A percentile compares a stretch with the other conserved stretches of the same genome.
Evolutionary conservation across 2,329 filamentous ascomycete genomes (phyloP).

Genomic region (Furcasterigmium furcatum): DNA sequence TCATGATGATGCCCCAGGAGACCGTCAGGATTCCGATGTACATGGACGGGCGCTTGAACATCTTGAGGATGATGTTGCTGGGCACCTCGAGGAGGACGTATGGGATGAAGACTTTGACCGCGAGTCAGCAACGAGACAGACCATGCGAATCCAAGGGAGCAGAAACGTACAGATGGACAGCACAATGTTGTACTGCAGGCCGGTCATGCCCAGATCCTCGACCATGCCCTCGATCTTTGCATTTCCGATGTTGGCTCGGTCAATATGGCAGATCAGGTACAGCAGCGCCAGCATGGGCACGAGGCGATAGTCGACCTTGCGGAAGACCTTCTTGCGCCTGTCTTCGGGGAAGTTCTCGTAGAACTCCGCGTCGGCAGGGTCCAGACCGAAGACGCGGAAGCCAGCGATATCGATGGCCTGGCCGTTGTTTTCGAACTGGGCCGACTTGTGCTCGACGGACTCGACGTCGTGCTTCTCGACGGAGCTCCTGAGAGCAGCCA

Average conservation of each 20-base stretch:
- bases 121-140: too few relatives aligned
- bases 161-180: conserved; percentile 58
- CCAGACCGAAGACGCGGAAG: conserved; percentile 23
- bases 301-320: conserved; percentile 16
- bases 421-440: conserved; percentile 9
- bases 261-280: conserved; percentile 55
- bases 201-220: conserved; percentile 39
- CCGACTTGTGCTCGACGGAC: conserved; percentile 5
- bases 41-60: conserved; percentile 52
- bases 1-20: conserved; percentile 26
- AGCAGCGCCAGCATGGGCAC: conserved; percentile 52
- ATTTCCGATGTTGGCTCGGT: conserved; percentile 48
- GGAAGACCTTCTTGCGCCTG: conserved; percentile 17
- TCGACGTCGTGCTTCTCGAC: conserved; percentile 9
- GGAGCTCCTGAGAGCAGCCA: conserved; percentile 6
- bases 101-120: conserved; percentile 18
- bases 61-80: conserved; percentile 63
- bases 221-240: conserved; percentile 41
- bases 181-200: conserved; percentile 56
- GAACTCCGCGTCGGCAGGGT: conserved; percentile 23
- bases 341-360: conserved; percentile 20
- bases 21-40: conserved; percentile 65
- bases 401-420: conserved; percentile 20
- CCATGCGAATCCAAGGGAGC: too few relatives aligned
- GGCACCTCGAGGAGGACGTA: conserved; percentile 61